A percentile compares a stretch with the other conserved stretches of the same genome.
Conservation (phyloP, 352 stramenopile species). For the Pelagophyceae sp. region DNA sequence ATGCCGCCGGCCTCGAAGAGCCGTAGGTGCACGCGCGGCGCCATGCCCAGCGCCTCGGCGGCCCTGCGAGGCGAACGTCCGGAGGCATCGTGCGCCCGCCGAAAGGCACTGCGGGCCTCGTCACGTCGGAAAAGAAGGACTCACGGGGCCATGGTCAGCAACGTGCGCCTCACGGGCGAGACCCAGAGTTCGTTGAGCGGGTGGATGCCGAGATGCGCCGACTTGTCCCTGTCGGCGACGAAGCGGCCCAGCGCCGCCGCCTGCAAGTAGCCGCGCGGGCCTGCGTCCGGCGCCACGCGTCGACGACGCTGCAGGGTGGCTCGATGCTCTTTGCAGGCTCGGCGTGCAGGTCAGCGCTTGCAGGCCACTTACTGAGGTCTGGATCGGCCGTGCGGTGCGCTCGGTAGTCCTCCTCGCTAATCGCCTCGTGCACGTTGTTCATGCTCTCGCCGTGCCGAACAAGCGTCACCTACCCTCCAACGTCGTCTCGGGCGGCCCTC, state of each 20-base stretch:
- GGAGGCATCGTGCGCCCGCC: too few species aligned
- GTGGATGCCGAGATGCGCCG: neutral
- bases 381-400: neutral
- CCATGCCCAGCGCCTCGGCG: neutral
- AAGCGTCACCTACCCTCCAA: neutral
- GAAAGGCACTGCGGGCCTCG: neutral
- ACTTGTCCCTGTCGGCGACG: neutral
- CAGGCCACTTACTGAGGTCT: neutral
- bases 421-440: conserved; percentile 20
- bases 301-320: too few species aligned
- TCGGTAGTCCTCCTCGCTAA: neutral
- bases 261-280: neutral
- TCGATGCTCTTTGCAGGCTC: too few species aligned
- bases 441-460: conserved; percentile 17
- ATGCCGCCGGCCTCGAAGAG: conserved; percentile 17
- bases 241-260: neutral
- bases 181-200: neutral
- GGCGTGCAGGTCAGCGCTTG: too few species aligned
- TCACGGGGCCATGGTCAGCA: neutral
- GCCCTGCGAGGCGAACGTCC: too few species aligned
- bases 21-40: neutral
- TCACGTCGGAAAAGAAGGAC: neutral
- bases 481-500: too few species aligned
- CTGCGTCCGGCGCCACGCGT: too few species aligned
- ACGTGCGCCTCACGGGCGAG: neutral